Evolutionary conservation across 352 stramenopile genomes (phyloP), one percentile per base, ranked within the genome.

Genomic region (Phytophthora aleatoria): DNA sequence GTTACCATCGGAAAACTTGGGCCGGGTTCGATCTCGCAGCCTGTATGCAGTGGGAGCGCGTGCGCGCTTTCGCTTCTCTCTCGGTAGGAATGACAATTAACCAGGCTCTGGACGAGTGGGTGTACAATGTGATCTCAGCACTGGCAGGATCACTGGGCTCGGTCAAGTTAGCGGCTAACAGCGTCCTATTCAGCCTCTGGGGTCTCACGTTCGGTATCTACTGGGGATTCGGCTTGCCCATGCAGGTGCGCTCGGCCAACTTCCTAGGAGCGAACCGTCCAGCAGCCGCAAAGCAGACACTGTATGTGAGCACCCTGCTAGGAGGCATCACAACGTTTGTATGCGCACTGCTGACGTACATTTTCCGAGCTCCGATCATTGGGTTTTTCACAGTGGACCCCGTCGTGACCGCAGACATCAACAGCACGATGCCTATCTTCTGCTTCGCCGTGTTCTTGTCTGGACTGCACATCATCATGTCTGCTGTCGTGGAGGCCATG

Each of bases 181-280:
- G 79, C 57, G 86, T 95, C 36, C 67, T 95, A 55, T 92, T 90
- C 67, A 91, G 87, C 47, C 77, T 95, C 26, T 95, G 86, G 86
- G 83, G 83, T 0, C 76, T 95, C 28, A 80, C 92, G 48, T 95
- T 91, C 42, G 86, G 77, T 26, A 73, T 95, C 50, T 94, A 90
- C 62, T 94, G 85, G 85, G 85, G 85, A 54, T 92, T 94, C 70
- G 85, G 81, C 8, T 71, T 91, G 24, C 82, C 85, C 13, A 92
- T 85, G 39, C 85, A 94, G 62, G 85, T 94, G 41, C 81, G 84
- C 15, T 74, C 73, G 0, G 85, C 85, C 39, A 94, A 94, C 59
- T 92, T 91, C 36, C 61, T 94, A 12, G 85, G 85, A 5, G 84
- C 83, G 28, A 89, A 92, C 50, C 79, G 81, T 3, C 85, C 85